These are phyloP conservation scores for Aspergillus coremiiformis DNA, from an alignment of 495 filamentous ascomycete genomes.

Conservation along the genomic window DNA sequence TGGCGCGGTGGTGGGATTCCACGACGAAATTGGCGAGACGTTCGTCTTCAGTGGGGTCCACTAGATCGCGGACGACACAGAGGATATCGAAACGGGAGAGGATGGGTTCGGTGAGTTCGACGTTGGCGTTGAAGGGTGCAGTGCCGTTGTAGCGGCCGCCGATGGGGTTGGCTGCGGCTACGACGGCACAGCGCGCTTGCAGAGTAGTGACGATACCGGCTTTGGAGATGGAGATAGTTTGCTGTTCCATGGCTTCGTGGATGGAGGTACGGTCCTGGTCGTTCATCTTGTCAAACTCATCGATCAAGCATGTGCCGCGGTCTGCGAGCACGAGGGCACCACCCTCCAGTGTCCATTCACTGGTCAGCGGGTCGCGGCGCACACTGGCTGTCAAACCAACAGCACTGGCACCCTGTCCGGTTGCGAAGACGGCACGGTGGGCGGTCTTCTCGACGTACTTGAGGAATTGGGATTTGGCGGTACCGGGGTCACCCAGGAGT, in stretches of 20 bases:
- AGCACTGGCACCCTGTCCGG: conserved; percentile 92
- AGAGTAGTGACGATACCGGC: conserved; percentile 97
- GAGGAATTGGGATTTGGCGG: conserved; percentile 95
- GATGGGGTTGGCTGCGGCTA: conserved; percentile 94
- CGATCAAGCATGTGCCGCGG: conserved; percentile 91
- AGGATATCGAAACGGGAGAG: conserved; percentile 98
- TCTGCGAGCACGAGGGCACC: conserved; percentile 95
- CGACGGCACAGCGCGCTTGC: conserved; percentile 94
- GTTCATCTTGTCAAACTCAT: conserved; percentile 99
- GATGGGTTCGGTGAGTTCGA: conserved; percentile 95
- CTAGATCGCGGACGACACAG: conserved; percentile 92
- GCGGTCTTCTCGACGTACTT: conserved; percentile 98
- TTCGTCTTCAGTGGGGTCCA: conserved; percentile 95
- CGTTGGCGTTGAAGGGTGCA: conserved; percentile 89
- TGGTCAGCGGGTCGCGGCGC: conserved; percentile 89
- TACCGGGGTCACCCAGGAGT: conserved; percentile 94
- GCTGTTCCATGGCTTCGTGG: conserved; percentile 99
- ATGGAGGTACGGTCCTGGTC: conserved; percentile 97
- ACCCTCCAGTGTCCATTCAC: conserved; percentile 97
- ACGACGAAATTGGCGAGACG: conserved; percentile 93
- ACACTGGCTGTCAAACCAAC: conserved; percentile 98
- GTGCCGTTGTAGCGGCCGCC: conserved; percentile 96
- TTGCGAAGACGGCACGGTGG: conserved; percentile 95
- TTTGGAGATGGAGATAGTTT: conserved; percentile 99
- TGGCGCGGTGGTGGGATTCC: conserved; percentile 81